phyloP scores from a whole-genome alignment of 2,329 filamentous ascomycete genomes.

The Phyllosticta capitalensis region DNA sequence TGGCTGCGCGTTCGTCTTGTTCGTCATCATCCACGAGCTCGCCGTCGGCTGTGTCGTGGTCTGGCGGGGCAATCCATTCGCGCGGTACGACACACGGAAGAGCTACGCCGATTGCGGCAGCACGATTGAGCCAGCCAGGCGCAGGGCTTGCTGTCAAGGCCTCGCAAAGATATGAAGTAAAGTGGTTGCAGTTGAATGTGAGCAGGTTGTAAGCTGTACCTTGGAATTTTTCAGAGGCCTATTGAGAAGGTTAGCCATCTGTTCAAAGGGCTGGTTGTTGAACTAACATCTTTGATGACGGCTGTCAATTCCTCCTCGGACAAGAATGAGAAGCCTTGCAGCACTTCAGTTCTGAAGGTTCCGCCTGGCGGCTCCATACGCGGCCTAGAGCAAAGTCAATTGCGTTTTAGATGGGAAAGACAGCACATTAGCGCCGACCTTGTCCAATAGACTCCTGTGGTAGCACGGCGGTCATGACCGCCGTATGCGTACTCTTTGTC shows the following conservation, averaged over 20 bases:
- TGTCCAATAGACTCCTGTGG: conserved; percentile 79
- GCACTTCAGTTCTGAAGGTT: conserved; percentile 63
- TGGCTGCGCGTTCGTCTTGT: conserved; percentile 48
- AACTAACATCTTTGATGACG: conserved; percentile 48
- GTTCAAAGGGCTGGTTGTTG: not conserved
- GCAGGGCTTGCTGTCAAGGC: conserved; percentile 61
- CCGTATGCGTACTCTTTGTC: conserved; percentile 77
- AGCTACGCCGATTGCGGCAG: conserved; percentile 72
- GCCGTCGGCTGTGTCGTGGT: conserved; percentile 63
- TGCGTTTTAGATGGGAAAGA: not conserved
- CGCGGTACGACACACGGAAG: conserved; percentile 73
- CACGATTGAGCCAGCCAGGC: conserved; percentile 70
- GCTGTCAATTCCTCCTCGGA: conserved; percentile 59
- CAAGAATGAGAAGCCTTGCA: conserved; percentile 70
- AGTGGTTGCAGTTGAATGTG: conserved; percentile 82
- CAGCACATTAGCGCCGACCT: conserved; percentile 26
- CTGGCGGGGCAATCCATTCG: conserved; percentile 73
- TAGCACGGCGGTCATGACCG: conserved; percentile 59
- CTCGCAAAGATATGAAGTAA: conserved; percentile 67
- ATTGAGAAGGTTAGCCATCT: conserved; percentile 18
- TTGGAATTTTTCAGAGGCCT: conserved; percentile 61
- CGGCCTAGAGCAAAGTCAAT: conserved; percentile 32
- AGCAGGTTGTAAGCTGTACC: conserved; percentile 73
- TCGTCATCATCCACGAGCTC: conserved; percentile 52
- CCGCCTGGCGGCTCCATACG: conserved; percentile 64